A percentile compares a stretch with the other conserved stretches of the same genome.
Conservation (phyloP, 176 grass and related monocot species). For the Chloris gayana region DNA sequence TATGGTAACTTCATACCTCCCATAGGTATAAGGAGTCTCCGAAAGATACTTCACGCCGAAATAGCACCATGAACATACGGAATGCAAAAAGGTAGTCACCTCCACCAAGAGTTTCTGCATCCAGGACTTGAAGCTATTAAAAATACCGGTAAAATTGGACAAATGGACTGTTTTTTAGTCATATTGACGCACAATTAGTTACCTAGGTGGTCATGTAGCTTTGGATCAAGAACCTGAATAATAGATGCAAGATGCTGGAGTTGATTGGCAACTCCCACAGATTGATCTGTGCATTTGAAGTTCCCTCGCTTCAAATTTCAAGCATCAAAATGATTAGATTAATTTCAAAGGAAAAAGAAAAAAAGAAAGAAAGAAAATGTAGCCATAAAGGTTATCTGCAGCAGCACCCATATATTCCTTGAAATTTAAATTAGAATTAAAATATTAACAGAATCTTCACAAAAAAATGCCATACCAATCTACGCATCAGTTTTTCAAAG, state of each 20-base stretch:
- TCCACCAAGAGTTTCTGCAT: constrained; percentile 90
- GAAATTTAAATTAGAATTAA: constrained; percentile 14
- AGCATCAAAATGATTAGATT: constrained; percentile 47
- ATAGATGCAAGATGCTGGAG: constrained; percentile 93
- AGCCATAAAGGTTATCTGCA: constrained; percentile 10
- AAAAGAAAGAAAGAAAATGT: constrained; percentile 22
- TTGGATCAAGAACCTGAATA: constrained; percentile 95
- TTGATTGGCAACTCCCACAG: constrained; percentile 92
- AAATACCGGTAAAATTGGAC: constrained; percentile 15
- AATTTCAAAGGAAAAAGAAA: constrained; percentile 35
- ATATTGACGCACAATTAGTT: constrained; percentile 24
- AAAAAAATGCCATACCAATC: constrained; percentile 69
- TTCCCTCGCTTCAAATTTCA: constrained; percentile 90
- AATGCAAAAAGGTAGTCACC: constrained; percentile 99
- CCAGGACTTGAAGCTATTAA: constrained; percentile 22
- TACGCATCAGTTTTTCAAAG: constrained; percentile 97
- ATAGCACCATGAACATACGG: constrained; percentile 99
- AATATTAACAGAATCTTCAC: constrained; percentile 10
- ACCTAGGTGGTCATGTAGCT: constrained; percentile 98
- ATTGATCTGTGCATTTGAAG: constrained; percentile 97
- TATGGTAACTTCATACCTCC: constrained; percentile 76
- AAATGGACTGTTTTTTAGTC: neutral
- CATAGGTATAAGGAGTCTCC: constrained; percentile 96
- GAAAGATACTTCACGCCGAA: constrained; percentile 97
- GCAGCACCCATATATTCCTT: neutral